Base-by-base conservation (phyloP, 129 eudicot species). In the carrot (Daucus carota) region DNA sequence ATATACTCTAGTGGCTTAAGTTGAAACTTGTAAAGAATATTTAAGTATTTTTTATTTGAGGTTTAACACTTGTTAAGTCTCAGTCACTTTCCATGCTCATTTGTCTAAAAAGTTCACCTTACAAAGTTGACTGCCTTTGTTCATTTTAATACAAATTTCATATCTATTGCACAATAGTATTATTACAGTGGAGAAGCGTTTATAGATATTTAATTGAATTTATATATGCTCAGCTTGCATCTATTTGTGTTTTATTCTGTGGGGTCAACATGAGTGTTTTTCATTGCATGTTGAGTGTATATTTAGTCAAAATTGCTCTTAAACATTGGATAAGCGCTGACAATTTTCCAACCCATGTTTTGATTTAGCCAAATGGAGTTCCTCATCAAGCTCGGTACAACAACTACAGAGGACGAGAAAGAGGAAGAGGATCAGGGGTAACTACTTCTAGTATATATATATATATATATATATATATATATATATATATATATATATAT, bases 381-480 rank as follows among this genome's bases (percentile, higher is more conserved):
- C 73, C 77, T 73, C 84, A 76, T 69, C 92, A 86, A 76, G 79
- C 80, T 77, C 91, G 93, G 9, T 87, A 87, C 78, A 76, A 72
- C 38, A 72, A 78, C 78, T 89, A 90, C 84, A 80, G 97, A 82
- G 98, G 96, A 70, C 96, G 96, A 75, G 98, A 82, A 54, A 86
- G 97, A 78, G 98, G 96, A 88, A 90, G 97, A 87, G 98, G 97
- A 93, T n/a, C 72, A 76, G 95, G 88, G 97, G 98, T 93, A 90
- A 70, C 73, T 62, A 29, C 29, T 29, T 0, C 7, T 26, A 3
- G 4, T 60, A 60, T 9, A n/a, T 60, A 26, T n/a, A n/a, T n/a
- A n/a, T n/a, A n/a, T n/a, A n/a, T n/a, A n/a, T n/a, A n/a, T n/a
- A n/a, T n/a, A n/a, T n/a, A n/a, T n/a, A n/a, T n/a, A n/a, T n/a